These are phyloP conservation scores for Luzula sylvatica DNA, from an alignment of 176 grass and related monocot genomes.

Conservation along the genomic window DNA sequence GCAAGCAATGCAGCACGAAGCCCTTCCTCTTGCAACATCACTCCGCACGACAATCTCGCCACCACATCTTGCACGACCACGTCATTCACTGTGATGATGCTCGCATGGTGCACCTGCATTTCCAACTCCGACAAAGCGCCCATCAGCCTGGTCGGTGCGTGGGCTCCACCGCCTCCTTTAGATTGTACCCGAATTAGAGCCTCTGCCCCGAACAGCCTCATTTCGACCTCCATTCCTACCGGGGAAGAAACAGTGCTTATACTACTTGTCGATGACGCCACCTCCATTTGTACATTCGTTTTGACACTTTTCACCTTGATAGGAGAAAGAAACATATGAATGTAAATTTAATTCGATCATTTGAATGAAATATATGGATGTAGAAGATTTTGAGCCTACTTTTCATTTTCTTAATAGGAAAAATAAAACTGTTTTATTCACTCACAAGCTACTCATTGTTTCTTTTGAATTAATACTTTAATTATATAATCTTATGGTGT, in stretches of 20 bases:
- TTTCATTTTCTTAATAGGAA: no score
- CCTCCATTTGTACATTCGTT: neutral
- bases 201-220: slow-evolving; percentile 23
- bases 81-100: slow-evolving; percentile 34
- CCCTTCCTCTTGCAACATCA: slow-evolving; percentile 22
- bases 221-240: slow-evolving; percentile 29
- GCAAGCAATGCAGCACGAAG: slow-evolving; percentile 36
- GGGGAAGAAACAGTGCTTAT: neutral
- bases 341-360: no score
- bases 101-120: slow-evolving; percentile 44
- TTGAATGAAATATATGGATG: no score
- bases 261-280: neutral
- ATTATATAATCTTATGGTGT: no score
- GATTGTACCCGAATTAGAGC: slow-evolving; percentile 23
- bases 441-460: no score
- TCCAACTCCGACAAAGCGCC: slow-evolving; percentile 31
- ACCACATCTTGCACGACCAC: slow-evolving; percentile 46
- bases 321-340: no score
- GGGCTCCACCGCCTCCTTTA: slow-evolving; percentile 15
- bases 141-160: slow-evolving; percentile 55
- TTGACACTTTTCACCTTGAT: neutral
- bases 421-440: no score
- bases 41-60: slow-evolving; percentile 27
- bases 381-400: no score
- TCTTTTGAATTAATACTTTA: no score